Conservation (phyloP, 768 basidiomycete species). For the Rhodotorula sphaerocarpa region DNA sequence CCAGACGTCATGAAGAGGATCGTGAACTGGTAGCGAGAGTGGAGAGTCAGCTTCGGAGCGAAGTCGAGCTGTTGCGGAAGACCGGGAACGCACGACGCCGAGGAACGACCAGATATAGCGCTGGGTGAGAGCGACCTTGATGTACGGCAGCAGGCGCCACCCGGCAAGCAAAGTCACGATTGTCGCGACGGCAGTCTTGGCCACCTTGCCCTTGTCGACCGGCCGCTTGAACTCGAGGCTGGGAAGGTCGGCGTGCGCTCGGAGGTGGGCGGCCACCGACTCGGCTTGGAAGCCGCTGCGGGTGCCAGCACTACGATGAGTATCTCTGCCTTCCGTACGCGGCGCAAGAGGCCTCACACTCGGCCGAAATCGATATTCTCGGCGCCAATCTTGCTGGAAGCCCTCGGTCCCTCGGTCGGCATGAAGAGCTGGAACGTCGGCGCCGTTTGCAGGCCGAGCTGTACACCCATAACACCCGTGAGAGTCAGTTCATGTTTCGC, state of each 20-base stretch:
- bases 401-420: conserved; percentile 25
- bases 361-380: conserved; percentile 37
- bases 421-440: conserved; percentile 52
- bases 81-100: conserved; percentile 20
- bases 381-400: neutral
- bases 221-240: conserved; percentile 71
- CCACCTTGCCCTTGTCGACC: conserved; percentile 52
- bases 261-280: conserved; percentile 67
- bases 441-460: conserved; percentile 77
- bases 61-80: conserved; percentile 38
- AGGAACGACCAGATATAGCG: conserved; percentile 37
- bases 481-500: too few relatives aligned
- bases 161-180: conserved; percentile 52
- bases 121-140: conserved; percentile 54
- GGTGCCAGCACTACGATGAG: neutral
- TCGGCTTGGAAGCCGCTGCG: conserved; percentile 72
- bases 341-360: conserved; percentile 28
- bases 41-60: conserved; percentile 38
- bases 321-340: neutral
- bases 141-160: conserved; percentile 48
- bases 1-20: conserved; percentile 82
- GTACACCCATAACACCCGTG: too few relatives aligned
- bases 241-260: conserved; percentile 62
- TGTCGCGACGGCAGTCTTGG: conserved; percentile 48
- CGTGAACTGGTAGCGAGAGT: conserved; percentile 47